Conservation (phyloP, 2,329 filamentous ascomycete species). For the Penicillium sp. region DNA sequence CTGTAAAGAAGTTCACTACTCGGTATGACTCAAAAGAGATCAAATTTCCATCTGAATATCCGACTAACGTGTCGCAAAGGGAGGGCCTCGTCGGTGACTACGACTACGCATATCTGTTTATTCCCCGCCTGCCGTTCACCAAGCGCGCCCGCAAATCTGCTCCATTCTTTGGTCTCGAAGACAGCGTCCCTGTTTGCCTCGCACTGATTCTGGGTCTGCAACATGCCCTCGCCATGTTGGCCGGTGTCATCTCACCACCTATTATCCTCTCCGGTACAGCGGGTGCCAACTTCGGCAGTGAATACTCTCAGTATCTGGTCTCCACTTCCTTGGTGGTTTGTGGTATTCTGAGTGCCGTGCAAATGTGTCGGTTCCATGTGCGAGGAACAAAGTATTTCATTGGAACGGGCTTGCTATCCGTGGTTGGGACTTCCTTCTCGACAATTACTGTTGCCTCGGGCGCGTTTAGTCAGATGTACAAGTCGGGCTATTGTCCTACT, state of each 20-base stretch:
- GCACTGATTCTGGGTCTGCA: conserved; percentile 67
- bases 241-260: conserved; percentile 60
- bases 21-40: conserved; percentile 27
- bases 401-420: conserved; percentile 65
- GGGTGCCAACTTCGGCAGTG: conserved; percentile 57
- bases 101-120: conserved; percentile 87
- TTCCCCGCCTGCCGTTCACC: conserved; percentile 78
- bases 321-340: conserved; percentile 68
- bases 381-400: conserved; percentile 61
- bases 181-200: conserved; percentile 65
- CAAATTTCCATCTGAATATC: no score
- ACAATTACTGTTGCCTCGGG: conserved; percentile 64
- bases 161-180: conserved; percentile 69
- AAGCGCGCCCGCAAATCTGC: conserved; percentile 57
- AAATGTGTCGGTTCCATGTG: conserved; percentile 66
- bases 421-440: conserved; percentile 62
- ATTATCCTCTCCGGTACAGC: conserved; percentile 58
- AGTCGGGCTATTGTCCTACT: conserved; percentile 60
- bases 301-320: conserved; percentile 63
- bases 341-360: conserved; percentile 62
- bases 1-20: conserved; percentile 42
- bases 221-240: conserved; percentile 66
- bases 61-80: conserved; percentile 29
- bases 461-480: conserved; percentile 63
- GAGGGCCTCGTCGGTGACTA: conserved; percentile 81